Percentiles rank a stretch among this genome's conserved stretches.
Evolutionary conservation across 1,284 basidiomycete genomes (phyloP).

Genomic region (Fomitopsis pinicola): DNA sequence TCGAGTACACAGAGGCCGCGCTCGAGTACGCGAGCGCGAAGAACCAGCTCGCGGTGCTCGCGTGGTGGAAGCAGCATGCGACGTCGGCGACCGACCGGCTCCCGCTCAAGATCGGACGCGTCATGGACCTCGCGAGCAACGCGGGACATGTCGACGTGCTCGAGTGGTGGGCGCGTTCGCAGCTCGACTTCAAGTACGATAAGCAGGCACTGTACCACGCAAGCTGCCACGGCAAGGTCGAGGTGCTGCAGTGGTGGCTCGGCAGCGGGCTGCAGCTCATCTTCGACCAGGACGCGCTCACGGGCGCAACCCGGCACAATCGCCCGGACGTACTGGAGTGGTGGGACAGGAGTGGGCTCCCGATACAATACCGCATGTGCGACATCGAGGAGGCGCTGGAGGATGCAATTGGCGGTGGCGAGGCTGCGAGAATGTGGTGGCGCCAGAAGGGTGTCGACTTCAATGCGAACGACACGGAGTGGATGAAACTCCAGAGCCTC

Average conservation of each 20-base stretch:
- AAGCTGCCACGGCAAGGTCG: slow-evolving; percentile 74
- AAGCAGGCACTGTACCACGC: slow-evolving; percentile 70
- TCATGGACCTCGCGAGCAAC: slow-evolving; percentile 75
- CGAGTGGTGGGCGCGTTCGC: slow-evolving; percentile 79
- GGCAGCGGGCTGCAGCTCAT: slow-evolving; percentile 68
- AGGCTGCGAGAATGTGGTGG: slow-evolving; percentile 74
- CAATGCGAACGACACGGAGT: slow-evolving; percentile 74
- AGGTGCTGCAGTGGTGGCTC: slow-evolving; percentile 81
- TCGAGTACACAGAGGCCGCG: slow-evolving; percentile 72
- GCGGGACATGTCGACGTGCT: slow-evolving; percentile 67
- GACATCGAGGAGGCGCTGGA: slow-evolving; percentile 85
- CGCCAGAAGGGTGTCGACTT: slow-evolving; percentile 73
- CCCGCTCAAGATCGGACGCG: slow-evolving; percentile 73
- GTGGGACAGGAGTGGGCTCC: slow-evolving; percentile 76
- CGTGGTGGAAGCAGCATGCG: slow-evolving; percentile 66
- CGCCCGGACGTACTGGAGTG: slow-evolving; percentile 78
- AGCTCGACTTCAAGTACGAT: slow-evolving; percentile 73
- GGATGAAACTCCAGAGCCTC: slow-evolving; percentile 74
- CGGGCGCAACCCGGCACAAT: slow-evolving; percentile 75
- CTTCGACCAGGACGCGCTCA: slow-evolving; percentile 75
- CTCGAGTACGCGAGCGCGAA: slow-evolving; percentile 73
- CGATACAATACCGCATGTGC: slow-evolving; percentile 79
- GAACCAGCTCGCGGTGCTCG: slow-evolving; percentile 65
- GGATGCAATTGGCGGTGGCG: slow-evolving; percentile 74
- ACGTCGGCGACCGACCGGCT: slow-evolving; percentile 28